phyloP scores from a whole-genome alignment of 805 yeast genomes.

The Ogataea trehaloabstinens region DNA sequence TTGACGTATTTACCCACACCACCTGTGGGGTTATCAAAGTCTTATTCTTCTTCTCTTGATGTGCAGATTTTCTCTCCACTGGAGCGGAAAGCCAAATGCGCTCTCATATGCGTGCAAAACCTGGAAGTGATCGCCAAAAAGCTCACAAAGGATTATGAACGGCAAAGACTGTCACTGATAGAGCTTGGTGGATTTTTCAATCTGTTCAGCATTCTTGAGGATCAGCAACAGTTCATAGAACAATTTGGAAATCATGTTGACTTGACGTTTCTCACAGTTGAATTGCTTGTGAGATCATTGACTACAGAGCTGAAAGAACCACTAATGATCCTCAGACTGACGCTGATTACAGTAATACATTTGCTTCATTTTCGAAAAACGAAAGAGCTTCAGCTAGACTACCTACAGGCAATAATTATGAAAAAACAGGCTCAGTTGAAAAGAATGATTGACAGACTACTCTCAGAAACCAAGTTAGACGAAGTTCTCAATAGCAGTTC shows the following conservation, averaged over 20 bases:
- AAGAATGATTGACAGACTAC: conserved; percentile 24
- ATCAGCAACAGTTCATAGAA: conserved; percentile 38
- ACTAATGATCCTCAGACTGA: conserved; percentile 45
- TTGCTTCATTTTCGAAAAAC: conserved; percentile 48
- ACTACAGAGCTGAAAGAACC: conserved; percentile 49
- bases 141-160: conserved; percentile 39
- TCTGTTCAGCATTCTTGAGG: conserved; percentile 49
- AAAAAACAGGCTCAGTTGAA: conserved; percentile 37
- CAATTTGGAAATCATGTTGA: conserved; percentile 54
- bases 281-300: conserved; percentile 39
- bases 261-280: conserved; percentile 47
- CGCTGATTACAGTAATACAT: conserved; percentile 41
- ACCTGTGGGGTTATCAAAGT: conserved; percentile 27
- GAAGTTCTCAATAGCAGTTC: conserved; percentile 22
- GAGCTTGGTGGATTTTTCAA: conserved; percentile 59
- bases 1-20: conserved; percentile 47
- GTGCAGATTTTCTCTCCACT: conserved; percentile 25
- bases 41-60: conserved; percentile 26
- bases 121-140: conserved; percentile 39
- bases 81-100: conserved; percentile 20
- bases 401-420: conserved; percentile 36
- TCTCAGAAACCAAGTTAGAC: conserved; percentile 23
- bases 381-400: conserved; percentile 49
- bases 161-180: conserved; percentile 38
- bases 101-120: conserved; percentile 17